These are phyloP conservation scores for Chrysoporthe cubensis DNA, from an alignment of 2,329 filamentous ascomycete genomes.

Conservation along the genomic window DNA sequence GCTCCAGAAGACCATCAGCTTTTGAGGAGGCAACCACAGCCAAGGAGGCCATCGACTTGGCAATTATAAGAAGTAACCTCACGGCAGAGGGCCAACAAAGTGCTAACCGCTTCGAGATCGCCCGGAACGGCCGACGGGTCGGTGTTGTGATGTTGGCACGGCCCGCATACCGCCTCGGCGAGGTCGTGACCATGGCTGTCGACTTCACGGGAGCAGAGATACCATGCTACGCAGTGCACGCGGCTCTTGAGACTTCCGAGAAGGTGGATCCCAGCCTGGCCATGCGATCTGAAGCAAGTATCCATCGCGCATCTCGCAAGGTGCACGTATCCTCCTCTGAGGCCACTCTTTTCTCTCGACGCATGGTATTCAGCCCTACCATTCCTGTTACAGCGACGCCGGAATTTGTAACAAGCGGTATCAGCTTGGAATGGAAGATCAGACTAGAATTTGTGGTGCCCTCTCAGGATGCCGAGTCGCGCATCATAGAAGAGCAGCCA, in stretches of 20 bases:
- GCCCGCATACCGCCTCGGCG: conserved; percentile 86
- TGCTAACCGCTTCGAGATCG: conserved; percentile 93
- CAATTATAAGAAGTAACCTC: conserved; percentile 82
- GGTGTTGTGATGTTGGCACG: conserved; percentile 88
- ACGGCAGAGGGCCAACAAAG: conserved; percentile 72
- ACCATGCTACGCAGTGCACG: conserved; percentile 82
- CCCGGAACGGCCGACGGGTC: conserved; percentile 87
- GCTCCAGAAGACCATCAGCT: conserved; percentile 58
- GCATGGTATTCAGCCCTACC: conserved; percentile 79
- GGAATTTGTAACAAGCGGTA: conserved; percentile 87
- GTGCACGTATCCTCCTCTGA: conserved; percentile 79
- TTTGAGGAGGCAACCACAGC: conserved; percentile 64
- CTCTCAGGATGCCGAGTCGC: conserved; percentile 42
- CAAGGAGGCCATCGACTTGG: conserved; percentile 88
- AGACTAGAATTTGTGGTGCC: conserved; percentile 92
- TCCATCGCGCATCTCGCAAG: conserved; percentile 84
- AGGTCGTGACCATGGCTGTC: conserved; percentile 80
- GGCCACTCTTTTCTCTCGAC: conserved; percentile 78
- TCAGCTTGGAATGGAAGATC: conserved; percentile 86
- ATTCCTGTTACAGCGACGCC: conserved; percentile 86
- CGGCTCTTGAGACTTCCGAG: conserved; percentile 85
- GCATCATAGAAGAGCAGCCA: conserved; percentile 31
- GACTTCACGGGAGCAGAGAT: conserved; percentile 81
- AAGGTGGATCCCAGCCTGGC: conserved; percentile 80
- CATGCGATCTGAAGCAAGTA: conserved; percentile 81